phyloP scores from a whole-genome alignment of 306 rosid species.

The Dryas alaskensis region DNA sequence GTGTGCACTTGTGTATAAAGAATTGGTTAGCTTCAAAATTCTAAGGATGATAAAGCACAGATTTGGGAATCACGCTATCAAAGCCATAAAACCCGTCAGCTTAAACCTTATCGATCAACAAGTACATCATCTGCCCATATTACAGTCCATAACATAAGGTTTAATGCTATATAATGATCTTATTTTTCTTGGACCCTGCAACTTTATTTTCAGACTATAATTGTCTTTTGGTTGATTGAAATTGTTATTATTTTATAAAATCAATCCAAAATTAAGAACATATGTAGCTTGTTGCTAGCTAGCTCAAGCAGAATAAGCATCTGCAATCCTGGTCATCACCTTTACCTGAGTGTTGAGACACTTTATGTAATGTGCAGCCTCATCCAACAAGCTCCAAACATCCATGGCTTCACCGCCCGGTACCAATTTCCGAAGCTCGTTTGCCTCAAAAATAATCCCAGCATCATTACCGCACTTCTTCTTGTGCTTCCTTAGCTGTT shows the following conservation, averaged over 20 bases:
- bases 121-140: too few species aligned
- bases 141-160: too few species aligned
- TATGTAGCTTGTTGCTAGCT: not conserved
- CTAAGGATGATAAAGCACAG: too few species aligned
- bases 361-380: conserved; percentile 38
- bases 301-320: conserved; percentile 12
- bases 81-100: too few species aligned
- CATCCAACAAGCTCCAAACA: conserved; percentile 28
- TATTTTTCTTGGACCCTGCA: not conserved
- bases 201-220: not conserved
- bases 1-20: too few species aligned
- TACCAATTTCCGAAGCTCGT: conserved; percentile 26
- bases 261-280: not conserved
- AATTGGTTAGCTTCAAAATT: too few species aligned
- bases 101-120: too few species aligned
- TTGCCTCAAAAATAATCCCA: not conserved
- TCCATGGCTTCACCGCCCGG: conserved; percentile 42
- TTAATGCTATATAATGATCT: too few species aligned
- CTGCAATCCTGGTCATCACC: conserved; percentile 25
- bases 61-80: too few species aligned
- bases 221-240: not conserved
- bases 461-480: not conserved
- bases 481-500: not conserved
- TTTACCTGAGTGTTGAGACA: conserved; percentile 38
- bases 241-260: not conserved